A percentile compares a stretch with the other conserved stretches of the same genome.
phyloP scores from a whole-genome alignment of 1,284 basidiomycete species.

The Ceratobasidium sp. region DNA sequence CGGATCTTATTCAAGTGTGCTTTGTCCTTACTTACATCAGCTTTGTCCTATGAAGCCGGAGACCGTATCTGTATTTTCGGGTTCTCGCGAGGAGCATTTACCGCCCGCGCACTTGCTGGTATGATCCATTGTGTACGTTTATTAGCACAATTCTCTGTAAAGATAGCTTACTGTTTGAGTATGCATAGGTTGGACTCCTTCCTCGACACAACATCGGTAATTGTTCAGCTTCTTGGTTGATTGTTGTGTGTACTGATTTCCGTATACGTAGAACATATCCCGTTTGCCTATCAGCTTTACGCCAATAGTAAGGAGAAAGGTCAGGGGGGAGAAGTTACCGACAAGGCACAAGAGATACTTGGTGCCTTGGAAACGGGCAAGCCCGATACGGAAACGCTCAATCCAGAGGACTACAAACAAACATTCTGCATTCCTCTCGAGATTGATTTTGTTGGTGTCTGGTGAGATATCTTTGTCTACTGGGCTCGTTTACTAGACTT shows the following conservation, averaged over 20 bases:
- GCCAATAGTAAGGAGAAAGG: not conserved
- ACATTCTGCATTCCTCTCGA: slow-evolving; percentile 35
- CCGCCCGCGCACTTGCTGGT: slow-evolving; percentile 44
- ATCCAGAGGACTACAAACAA: slow-evolving; percentile 40
- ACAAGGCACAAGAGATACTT: not conserved
- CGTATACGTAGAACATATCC: slow-evolving; percentile 41
- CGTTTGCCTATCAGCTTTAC: slow-evolving; percentile 46
- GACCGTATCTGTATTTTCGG: slow-evolving; percentile 41
- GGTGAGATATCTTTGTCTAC: slow-evolving; percentile 29
- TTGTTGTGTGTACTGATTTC: not conserved
- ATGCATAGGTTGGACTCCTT: slow-evolving; percentile 9
- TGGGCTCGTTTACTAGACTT: not conserved
- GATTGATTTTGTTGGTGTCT: slow-evolving; percentile 45
- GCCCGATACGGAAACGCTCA: not conserved
- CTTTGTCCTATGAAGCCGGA: slow-evolving; percentile 9
- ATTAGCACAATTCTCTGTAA: not conserved
- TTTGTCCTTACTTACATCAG: not conserved
- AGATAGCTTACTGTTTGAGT: not conserved
- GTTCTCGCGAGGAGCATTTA: slow-evolving; percentile 43
- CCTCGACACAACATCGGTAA: slow-evolving; percentile 31
- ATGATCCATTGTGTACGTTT: slow-evolving; percentile 41
- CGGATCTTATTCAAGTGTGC: not conserved
- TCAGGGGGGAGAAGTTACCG: not conserved
- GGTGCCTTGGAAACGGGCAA: not conserved
- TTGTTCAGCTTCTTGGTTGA: not conserved